Base-by-base conservation (phyloP, 441 rosid species). In the Syzygium malaccense region DNA sequence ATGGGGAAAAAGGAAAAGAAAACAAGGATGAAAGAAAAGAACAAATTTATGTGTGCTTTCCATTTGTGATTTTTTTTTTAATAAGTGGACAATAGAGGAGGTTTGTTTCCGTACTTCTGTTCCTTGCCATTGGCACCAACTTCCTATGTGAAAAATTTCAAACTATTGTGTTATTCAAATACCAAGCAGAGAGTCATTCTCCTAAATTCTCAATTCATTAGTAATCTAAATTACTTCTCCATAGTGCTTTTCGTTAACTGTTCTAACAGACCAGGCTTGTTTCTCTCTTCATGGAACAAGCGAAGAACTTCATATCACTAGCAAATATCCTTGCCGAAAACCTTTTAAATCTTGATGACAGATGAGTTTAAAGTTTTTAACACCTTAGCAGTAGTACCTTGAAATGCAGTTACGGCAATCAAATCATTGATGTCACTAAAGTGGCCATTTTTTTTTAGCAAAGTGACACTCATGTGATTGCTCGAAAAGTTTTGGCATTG, bases 281-380 rank as follows among this genome's bases (percentile, higher is more conserved):
- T 55, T 91, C 8, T 57, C 48, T 33, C 26, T 86, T 28, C 23
- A 19, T 89, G 92, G 71, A 54, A 89, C 93, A 97, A 98, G 98
- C 95, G 87, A 95, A 92, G 93, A 95, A 90, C 88, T 94, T 93
- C 86, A 91, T 95, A 89, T 95, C 97, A 8, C 79, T 96, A 68
- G 97, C 89, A 13, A 96, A 98, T 87, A 93, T 93, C 45, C 98
- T 95, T 89, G 97, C 96, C 55, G 95, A 97, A 62, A 93, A 58
- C 14, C 6, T 58, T 58, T 11, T 11, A 58, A 58, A 58, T 12
- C 15, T 26, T 2, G 64, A 58, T 58, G 64, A 58, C 7, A 58
- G 0, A 58, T 58, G 64, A 58, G 30, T 58, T 26, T 26, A 58
- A 58, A 2, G 1, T 26, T 58, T 58, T 15, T 5, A 58, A 14